Evolutionary conservation across 345 rosid genomes (phyloP).

Genomic region (Salix exigua): DNA sequence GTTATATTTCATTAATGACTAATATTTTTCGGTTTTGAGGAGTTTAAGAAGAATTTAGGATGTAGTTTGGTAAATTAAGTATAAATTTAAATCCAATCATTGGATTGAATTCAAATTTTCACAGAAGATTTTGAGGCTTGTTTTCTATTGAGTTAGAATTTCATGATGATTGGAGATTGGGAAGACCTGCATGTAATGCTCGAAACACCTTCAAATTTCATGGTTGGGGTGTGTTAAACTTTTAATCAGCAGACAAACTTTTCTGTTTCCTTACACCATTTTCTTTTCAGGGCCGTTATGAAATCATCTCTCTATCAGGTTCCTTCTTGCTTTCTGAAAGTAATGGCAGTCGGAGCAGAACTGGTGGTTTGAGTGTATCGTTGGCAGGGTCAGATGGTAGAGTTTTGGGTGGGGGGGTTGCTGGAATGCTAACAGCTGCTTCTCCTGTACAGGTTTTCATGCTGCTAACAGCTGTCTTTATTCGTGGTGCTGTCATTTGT

Average conservation of each 20-base stretch:
- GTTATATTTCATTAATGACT: too few species aligned
- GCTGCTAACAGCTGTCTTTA: background rate
- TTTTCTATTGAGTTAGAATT: too few species aligned
- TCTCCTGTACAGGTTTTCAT: conserved; percentile 69
- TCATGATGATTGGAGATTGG: too few species aligned
- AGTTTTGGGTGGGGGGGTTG: conserved; percentile 78
- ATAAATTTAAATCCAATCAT: too few species aligned
- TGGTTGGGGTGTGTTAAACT: background rate
- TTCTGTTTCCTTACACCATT: background rate
- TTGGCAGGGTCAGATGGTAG: conserved; percentile 72
- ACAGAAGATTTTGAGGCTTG: too few species aligned
- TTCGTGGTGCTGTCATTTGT: background rate
- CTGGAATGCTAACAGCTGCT: conserved; percentile 73
- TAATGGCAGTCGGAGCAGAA: conserved; percentile 42
- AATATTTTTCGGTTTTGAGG: too few species aligned
- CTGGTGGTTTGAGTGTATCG: conserved; percentile 61
- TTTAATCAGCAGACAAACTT: background rate
- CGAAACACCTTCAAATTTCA: too few species aligned
- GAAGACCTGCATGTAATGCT: too few species aligned
- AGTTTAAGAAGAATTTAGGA: too few species aligned
- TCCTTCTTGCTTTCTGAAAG: conserved; percentile 53
- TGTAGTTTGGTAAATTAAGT: too few species aligned
- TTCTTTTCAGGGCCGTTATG: conserved; percentile 68
- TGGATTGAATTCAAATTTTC: too few species aligned
- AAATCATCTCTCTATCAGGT: conserved; percentile 80